Percentiles rank a stretch among this genome's conserved stretches.
phyloP scores from a whole-genome alignment of 257 asterid species.

The Coffea eugenioides region DNA sequence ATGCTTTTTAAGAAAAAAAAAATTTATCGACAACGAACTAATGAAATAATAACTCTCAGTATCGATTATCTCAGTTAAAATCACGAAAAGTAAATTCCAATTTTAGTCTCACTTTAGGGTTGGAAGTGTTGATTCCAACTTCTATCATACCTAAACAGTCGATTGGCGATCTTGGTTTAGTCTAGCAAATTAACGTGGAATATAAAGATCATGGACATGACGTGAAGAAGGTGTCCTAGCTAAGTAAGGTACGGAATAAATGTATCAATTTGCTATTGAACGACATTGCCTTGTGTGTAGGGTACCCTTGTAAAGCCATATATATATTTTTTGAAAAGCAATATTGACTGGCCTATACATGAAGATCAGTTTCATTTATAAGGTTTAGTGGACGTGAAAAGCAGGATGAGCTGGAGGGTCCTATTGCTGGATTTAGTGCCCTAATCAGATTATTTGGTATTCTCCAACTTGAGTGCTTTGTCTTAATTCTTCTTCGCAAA shows the following conservation, averaged over 20 bases:
- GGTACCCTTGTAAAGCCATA: neutral
- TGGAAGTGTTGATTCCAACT: neutral
- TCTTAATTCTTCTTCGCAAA: conserved; percentile 58
- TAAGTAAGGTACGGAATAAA: neutral
- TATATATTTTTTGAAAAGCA: neutral
- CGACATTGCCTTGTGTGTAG: neutral
- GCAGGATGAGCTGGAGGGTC: conserved; percentile 28
- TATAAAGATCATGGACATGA: neutral
- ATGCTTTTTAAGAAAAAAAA: neutral
- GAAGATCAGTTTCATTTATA: conserved; percentile 13
- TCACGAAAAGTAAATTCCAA: neutral
- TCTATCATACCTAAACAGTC: neutral
- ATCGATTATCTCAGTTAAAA: neutral
- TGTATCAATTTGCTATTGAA: neutral
- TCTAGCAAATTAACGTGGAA: no score
- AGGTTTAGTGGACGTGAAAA: conserved; percentile 24
- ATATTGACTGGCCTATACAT: neutral
- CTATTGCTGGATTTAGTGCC: conserved; percentile 38
- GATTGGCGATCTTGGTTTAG: no score
- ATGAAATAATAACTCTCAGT: neutral
- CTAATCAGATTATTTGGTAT: conserved; percentile 42
- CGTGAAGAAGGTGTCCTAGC: neutral
- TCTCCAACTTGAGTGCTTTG: conserved; percentile 53
- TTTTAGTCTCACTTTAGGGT: neutral
- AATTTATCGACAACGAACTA: no score